These are phyloP conservation scores for Yamadazyma trypodendri DNA, from an alignment of 1,139 yeast species.

Conservation along the genomic window DNA sequence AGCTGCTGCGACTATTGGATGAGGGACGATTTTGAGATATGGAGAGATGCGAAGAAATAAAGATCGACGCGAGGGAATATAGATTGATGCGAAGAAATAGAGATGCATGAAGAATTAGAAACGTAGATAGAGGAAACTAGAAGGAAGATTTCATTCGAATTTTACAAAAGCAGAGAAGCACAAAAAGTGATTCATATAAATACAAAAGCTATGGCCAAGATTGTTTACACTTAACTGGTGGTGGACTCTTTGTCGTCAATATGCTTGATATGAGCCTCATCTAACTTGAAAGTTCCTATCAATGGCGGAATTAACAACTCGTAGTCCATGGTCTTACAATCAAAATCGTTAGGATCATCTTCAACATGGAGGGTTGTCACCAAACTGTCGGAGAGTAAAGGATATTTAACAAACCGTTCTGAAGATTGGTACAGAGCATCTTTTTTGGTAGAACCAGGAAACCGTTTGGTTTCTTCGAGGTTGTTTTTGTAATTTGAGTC, in stretches of 20 bases:
- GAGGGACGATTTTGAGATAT: not conserved
- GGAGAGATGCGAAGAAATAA: not conserved
- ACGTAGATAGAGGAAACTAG: too few relatives aligned
- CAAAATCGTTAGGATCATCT: conserved; percentile 47
- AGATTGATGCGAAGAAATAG: too few relatives aligned
- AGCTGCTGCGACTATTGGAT: conserved; percentile 3
- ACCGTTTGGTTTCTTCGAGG: conserved; percentile 16
- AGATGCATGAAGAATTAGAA: too few relatives aligned
- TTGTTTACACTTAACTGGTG: not conserved
- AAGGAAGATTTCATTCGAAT: too few relatives aligned
- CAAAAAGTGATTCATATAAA: too few relatives aligned
- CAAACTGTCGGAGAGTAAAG: conserved; percentile 56
- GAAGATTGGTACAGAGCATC: conserved; percentile 10
- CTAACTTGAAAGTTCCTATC: conserved; percentile 32
- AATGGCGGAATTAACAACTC: conserved; percentile 71
- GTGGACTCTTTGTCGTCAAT: conserved; percentile 7
- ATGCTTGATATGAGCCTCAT: conserved; percentile 37
- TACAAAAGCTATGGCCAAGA: too few relatives aligned
- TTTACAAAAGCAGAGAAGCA: too few relatives aligned
- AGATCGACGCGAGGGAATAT: too few relatives aligned
- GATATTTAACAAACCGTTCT: conserved; percentile 40
- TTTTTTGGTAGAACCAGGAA: conserved; percentile 30
- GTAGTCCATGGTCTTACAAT: conserved; percentile 62
- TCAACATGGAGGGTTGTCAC: conserved; percentile 76
- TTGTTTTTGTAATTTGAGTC: conserved; percentile 29